These are phyloP conservation scores for Nothophaeocryptopus gaeumannii DNA, from an alignment of 2,329 filamentous ascomycete genomes.

Conservation along the genomic window DNA sequence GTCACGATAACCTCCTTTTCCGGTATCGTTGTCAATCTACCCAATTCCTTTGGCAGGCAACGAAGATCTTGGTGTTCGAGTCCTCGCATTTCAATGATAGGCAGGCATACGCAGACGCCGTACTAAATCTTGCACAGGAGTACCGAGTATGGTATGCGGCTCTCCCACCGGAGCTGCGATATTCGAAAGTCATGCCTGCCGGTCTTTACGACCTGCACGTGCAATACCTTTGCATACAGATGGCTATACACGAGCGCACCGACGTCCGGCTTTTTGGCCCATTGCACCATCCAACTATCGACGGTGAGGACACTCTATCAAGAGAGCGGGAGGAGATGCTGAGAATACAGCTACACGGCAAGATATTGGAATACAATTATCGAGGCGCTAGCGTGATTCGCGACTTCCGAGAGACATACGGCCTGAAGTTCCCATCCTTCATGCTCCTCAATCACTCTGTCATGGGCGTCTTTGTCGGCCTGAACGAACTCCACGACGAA, in stretches of 20 bases:
- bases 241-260: slow-evolving; percentile 9
- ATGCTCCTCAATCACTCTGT: slow-evolving; percentile 9
- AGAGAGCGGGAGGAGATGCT: background rate
- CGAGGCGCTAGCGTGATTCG: slow-evolving; percentile 5
- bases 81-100: slow-evolving; percentile 1
- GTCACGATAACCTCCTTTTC: slow-evolving; percentile 3
- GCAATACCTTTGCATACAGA: slow-evolving; percentile 7
- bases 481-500: background rate
- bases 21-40: slow-evolving; percentile 3
- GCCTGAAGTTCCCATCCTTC: slow-evolving; percentile 6
- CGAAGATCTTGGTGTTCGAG: slow-evolving; percentile 6
- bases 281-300: background rate
- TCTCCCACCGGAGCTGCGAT: background rate
- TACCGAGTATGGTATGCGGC: background rate
- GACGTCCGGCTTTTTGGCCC: slow-evolving; percentile 5
- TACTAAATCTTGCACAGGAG: background rate
- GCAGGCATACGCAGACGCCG: background rate
- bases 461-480: slow-evolving; percentile 6
- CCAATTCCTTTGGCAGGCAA: slow-evolving; percentile 5
- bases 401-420: slow-evolving; percentile 5
- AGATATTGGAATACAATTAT: slow-evolving; percentile 2
- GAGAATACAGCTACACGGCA: background rate
- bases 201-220: slow-evolving; percentile 7
- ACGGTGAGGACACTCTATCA: background rate
- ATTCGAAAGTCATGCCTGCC: background rate